A percentile compares a stretch with the other conserved stretches of the same genome.
These are phyloP conservation scores for Gryganskiella cystojenkinii DNA, from an alignment of 192 early-diverging fungal species.

Conservation along the genomic window DNA sequence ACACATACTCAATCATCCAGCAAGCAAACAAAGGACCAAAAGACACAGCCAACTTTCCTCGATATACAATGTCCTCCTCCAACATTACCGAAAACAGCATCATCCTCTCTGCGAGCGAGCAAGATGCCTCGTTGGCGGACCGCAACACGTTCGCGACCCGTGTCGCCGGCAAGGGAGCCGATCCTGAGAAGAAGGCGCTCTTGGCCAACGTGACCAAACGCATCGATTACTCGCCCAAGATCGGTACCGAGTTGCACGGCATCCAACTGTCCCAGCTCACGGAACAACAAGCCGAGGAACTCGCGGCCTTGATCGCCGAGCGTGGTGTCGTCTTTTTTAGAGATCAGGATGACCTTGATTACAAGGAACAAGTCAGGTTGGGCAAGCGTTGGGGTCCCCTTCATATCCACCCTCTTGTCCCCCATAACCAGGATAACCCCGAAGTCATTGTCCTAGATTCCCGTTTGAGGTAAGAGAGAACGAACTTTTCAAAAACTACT, in stretches of 20 bases:
- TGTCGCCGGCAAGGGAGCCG: slow-evolving; percentile 54
- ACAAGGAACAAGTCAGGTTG: slow-evolving; percentile 33
- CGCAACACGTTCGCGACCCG: slow-evolving; percentile 21
- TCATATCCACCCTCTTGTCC: slow-evolving; percentile 21
- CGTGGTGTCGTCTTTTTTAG: slow-evolving; percentile 51
- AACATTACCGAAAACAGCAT: slow-evolving; percentile 12
- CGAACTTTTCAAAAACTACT: background rate
- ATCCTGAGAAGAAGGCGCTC: slow-evolving; percentile 62
- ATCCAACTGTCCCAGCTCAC: slow-evolving; percentile 64
- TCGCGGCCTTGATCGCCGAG: slow-evolving; percentile 66
- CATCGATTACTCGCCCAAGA: slow-evolving; percentile 61
- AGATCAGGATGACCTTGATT: slow-evolving; percentile 39
- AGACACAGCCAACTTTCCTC: too few species aligned
- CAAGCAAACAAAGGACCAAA: too few species aligned
- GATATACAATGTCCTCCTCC: slow-evolving; percentile 9
- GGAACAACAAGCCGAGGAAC: slow-evolving; percentile 65
- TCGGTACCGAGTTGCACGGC: slow-evolving; percentile 72
- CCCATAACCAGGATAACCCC: slow-evolving; percentile 35
- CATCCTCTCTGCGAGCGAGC: slow-evolving; percentile 12
- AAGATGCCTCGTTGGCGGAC: slow-evolving; percentile 6
- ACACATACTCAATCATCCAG: too few species aligned
- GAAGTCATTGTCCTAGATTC: slow-evolving; percentile 29
- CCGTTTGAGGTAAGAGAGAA: slow-evolving; percentile 17
- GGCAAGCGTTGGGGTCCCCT: slow-evolving; percentile 36
- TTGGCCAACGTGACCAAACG: slow-evolving; percentile 57